phyloP scores from a whole-genome alignment of 1,284 basidiomycete species.

The Prillingera fragicola region DNA sequence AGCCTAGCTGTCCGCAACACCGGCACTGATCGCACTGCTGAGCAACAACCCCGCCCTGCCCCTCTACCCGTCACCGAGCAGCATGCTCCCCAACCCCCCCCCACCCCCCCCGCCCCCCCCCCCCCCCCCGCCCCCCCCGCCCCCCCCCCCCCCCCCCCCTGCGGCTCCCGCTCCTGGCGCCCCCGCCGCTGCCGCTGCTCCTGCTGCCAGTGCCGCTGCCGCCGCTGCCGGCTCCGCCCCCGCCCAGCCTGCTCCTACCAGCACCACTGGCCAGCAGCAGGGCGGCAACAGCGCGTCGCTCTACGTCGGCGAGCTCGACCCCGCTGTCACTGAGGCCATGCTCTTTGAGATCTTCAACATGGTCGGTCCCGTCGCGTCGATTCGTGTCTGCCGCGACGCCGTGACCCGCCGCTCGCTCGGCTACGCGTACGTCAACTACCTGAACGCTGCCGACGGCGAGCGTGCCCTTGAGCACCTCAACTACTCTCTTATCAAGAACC shows the following conservation, averaged over 20 bases:
- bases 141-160: conserved; percentile 26
- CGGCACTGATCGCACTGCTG: conserved; percentile 33
- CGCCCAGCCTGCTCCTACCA: conserved; percentile 51
- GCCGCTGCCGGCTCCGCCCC: conserved; percentile 25
- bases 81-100: conserved; percentile 31
- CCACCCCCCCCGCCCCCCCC: conserved; percentile 25
- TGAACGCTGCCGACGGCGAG: conserved; percentile 96
- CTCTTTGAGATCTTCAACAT: conserved; percentile 99
- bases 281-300: conserved; percentile 82
- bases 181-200: conserved; percentile 19
- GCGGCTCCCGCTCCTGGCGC: conserved; percentile 18
- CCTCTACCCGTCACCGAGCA: conserved; percentile 14
- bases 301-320: conserved; percentile 98
- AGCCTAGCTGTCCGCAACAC: conserved; percentile 39
- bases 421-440: conserved; percentile 99
- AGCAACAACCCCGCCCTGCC: conserved; percentile 24
- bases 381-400: conserved; percentile 99
- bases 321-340: conserved; percentile 97
- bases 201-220: conserved; percentile 25
- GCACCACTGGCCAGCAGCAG: conserved; percentile 56
- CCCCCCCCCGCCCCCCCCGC: conserved; percentile 25
- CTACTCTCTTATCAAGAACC: conserved; percentile 97
- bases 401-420: conserved; percentile 99
- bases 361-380: conserved; percentile 98
- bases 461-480: conserved; percentile 98